Base-by-base conservation (phyloP, 1,284 basidiomycete genomes). In the Cryptococcus amylolentus region DNA sequence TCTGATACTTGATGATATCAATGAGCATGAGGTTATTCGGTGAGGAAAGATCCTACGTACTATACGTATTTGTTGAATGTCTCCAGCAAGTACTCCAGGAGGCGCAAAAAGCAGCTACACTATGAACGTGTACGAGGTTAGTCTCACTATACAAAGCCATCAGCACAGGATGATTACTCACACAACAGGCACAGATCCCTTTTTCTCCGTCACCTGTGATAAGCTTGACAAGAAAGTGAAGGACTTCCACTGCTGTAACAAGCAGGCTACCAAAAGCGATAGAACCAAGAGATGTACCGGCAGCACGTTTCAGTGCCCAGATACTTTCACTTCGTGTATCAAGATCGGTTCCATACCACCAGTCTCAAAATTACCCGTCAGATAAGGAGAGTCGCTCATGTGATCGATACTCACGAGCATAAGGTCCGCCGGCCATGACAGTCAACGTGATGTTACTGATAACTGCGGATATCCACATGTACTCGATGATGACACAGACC, bases 191-290 rank as follows among this genome's bases (percentile, higher is more conserved):
- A 13, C 43, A 51, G 13, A 49, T 20, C 10, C 39, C 49, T 4
- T 37, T 20, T 8, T 49, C 49, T 50, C 27, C 27, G 8, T 40
- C 26, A 43, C 41, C 39, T 5, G 46, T 28, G 4, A 52, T 5
- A 16, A 52, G 26, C 14, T 85, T 83, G 47, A 93, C 70, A 42
- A 90, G 66, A 54, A 91, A 80, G 41, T 84, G 79, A 42, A 93
- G 63, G 3, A 91, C 69, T 65, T 95, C 91, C 46, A 95, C 80
- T 27, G 94, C 70, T 0, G 91, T 90, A 44, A 95, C 90, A 61
- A 95, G 89, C 64, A 95, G 79, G 4, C 87, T 89, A 2, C 91
- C 91, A 69, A 94, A 92, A 4, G 89, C 89, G 65, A 95, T 91
- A 0, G 88, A 91, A 3, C 91, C 92, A 23, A 96, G 81, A 0